These are phyloP conservation scores for Pseudocercospora cruenta DNA, from an alignment of 2,329 filamentous ascomycete species.

Conservation along the genomic window DNA sequence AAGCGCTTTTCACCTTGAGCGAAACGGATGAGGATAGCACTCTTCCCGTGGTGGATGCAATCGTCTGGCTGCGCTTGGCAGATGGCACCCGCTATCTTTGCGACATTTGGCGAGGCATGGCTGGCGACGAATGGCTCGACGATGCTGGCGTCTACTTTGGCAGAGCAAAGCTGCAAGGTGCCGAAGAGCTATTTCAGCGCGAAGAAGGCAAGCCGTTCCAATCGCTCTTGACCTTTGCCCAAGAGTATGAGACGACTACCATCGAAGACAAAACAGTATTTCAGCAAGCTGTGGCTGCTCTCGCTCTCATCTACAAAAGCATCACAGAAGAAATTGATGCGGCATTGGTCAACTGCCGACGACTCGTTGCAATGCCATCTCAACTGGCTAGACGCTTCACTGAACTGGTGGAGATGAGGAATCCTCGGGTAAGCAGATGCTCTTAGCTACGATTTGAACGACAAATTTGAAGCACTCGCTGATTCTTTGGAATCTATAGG, in stretches of 20 bases:
- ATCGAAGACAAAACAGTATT: constrained; percentile 28
- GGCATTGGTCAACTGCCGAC: constrained; percentile 26
- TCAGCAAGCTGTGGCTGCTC: constrained; percentile 27
- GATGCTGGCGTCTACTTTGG: constrained; percentile 30
- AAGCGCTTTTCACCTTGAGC: constrained; percentile 31
- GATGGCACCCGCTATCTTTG: constrained; percentile 28
- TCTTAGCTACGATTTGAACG: neutral
- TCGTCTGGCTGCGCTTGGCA: constrained; percentile 32
- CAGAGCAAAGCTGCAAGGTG: constrained; percentile 23
- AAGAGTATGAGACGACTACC: constrained; percentile 27
- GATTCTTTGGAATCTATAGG: neutral
- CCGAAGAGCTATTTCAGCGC: constrained; percentile 28
- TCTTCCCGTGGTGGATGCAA: constrained; percentile 25
- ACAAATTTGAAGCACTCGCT: neutral
- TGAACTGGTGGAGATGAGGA: constrained; percentile 29
- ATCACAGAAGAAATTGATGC: constrained; percentile 27
- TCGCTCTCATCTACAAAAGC: constrained; percentile 31
- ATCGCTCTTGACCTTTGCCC: constrained; percentile 26
- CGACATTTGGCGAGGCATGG: constrained; percentile 22
- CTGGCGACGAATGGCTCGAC: constrained; percentile 22
- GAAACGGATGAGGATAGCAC: constrained; percentile 26
- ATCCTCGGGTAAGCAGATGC: constrained; percentile 22
- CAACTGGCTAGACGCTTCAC: constrained; percentile 30
- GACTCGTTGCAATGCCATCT: constrained; percentile 33
- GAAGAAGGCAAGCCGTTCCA: constrained; percentile 31